Evolutionary conservation across 2,329 filamentous ascomycete species (phyloP).

Genomic region (Magnaporthiopsis incrustans): DNA sequence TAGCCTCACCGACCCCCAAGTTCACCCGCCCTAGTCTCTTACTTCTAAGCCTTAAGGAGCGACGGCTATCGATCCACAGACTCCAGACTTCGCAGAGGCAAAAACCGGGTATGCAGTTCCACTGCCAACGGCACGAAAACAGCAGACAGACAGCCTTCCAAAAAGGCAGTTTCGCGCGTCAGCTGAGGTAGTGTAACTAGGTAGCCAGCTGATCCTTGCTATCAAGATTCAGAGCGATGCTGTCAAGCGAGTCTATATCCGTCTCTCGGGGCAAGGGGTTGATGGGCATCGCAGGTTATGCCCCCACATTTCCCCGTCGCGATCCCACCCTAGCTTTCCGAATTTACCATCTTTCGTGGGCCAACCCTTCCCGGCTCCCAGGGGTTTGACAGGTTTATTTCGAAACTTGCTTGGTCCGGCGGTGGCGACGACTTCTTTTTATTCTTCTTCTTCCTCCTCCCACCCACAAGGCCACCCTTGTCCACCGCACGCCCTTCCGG

Average conservation of each 20-base stretch:
- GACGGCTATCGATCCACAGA: neutral
- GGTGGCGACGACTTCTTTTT: neutral
- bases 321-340: neutral
- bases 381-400: neutral
- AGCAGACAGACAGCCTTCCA: neutral
- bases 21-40: too few species aligned
- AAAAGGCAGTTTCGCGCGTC: neutral
- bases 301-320: neutral
- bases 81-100: neutral
- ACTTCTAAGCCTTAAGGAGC: neutral
- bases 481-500: neutral
- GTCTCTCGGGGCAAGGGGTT: neutral
- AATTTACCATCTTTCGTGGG: neutral
- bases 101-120: neutral
- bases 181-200: neutral
- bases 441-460: too few species aligned
- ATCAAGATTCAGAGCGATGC: neutral
- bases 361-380: neutral
- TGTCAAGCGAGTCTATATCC: neutral
- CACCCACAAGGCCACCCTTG: too few species aligned
- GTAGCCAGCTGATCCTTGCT: neutral
- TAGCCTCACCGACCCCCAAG: too few species aligned
- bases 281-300: neutral
- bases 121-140: neutral
- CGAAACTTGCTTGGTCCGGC: neutral